Base-by-base conservation (phyloP, 495 filamentous ascomycete species). In the Penicillium coffeae region DNA sequence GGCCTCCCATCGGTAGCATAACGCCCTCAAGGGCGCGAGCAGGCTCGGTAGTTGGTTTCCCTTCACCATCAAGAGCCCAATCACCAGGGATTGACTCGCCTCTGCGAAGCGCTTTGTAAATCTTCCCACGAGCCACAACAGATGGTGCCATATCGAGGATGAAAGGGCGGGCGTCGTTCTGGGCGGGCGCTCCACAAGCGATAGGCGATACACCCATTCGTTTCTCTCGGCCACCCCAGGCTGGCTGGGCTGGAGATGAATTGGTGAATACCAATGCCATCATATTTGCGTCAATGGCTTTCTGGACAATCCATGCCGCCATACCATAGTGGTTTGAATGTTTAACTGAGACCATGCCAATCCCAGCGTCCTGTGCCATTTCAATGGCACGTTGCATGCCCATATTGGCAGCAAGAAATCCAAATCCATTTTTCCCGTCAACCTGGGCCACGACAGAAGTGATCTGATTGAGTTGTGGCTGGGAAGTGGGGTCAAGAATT, bases 1-100 rank as follows among this genome's bases (percentile, higher is more conserved):
- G 62, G 1, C 65, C 65, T 4, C 65, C 65, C 18, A 68, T 68
- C 1, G 63, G 65, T 7, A 50, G 38, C 50, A 66, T 53, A n/a
- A 49, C 48, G 1, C 52, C 59, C 8, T 55, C 51, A 25, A 68
- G 35, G 1, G 65, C 63, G 8, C 42, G 54, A 0, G 51, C 38
- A 8, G 60, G 52, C 38, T 66, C 60, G 6, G 58, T 60, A 1
- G 65, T 66, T 7, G 51, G 35, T 7, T 50, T 39, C 1, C 65
- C 63, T 10, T 60, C 51, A 4, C 36, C 47, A 51, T 68, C 65
- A 3, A 68, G 33, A 9, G 63, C 63, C 50, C 52, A 68, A 2
- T 60, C 65, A 1, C 47, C 45, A 0, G 63, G 65, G 35, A 68
- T 68, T 0, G 18, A 37, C 50, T 66, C 63, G 6, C 63, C 65